Evolutionary conservation across 1,284 basidiomycete species (phyloP).

Genomic region (Microbotryum saponariae): DNA sequence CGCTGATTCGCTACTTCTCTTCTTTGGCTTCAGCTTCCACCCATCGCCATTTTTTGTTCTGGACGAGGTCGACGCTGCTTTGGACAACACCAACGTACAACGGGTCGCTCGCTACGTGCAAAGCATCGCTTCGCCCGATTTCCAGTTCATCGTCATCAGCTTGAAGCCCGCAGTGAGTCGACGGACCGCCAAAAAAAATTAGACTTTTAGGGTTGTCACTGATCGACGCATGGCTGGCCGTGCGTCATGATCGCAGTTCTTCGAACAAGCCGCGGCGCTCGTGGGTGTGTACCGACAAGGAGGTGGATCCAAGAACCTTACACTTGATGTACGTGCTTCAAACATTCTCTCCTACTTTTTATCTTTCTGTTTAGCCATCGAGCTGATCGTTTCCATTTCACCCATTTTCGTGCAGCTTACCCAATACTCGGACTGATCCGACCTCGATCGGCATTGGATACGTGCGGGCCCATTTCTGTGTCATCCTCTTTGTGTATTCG

Average conservation of each 20-base stretch:
- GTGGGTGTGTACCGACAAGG: slow-evolving; percentile 35
- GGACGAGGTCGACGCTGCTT: slow-evolving; percentile 94
- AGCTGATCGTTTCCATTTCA: not conserved
- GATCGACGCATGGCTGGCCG: not conserved
- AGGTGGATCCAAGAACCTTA: slow-evolving; percentile 32
- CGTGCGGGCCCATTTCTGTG: no score
- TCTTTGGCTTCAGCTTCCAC: slow-evolving; percentile 62
- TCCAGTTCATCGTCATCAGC: slow-evolving; percentile 83
- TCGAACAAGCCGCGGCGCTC: slow-evolving; percentile 33
- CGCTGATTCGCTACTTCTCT: slow-evolving; percentile 17
- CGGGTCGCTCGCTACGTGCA: slow-evolving; percentile 87
- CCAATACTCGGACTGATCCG: not conserved
- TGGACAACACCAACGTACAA: slow-evolving; percentile 91
- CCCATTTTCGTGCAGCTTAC: not conserved
- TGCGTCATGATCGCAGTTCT: slow-evolving; percentile 16
- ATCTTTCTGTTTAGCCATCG: not conserved
- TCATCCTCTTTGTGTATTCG: no score
- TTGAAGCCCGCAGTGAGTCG: slow-evolving; percentile 51
- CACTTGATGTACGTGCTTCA: slow-evolving; percentile 30
- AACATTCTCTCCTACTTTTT: not conserved
- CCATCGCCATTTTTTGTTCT: slow-evolving; percentile 98
- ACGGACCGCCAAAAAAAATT: not conserved
- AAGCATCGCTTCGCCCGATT: slow-evolving; percentile 54
- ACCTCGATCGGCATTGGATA: not conserved
- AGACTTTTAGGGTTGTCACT: not conserved